These are phyloP conservation scores for Cucumis sativus DNA, from an alignment of 306 rosid species.

Conservation along the genomic window Cucumber_9930_V3 NC_026657.2:31980001-31980500, in stretches of 20 bases:
- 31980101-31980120: constrained; percentile 20
- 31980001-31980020: constrained; percentile 21
- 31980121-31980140: constrained; percentile 24
- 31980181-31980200: constrained; percentile 51
- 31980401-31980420: neutral
- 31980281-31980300: constrained; percentile 53
- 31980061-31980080: constrained; percentile 18
- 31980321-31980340: constrained; percentile 63
- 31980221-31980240: constrained; percentile 56
- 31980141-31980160: constrained; percentile 24
- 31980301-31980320: constrained; percentile 68
- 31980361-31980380: neutral
- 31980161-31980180: constrained; percentile 37
- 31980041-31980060: constrained; percentile 15
- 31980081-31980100: constrained; percentile 23
- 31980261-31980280: constrained; percentile 51
- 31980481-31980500: neutral
- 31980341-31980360: constrained; percentile 30
- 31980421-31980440: neutral
- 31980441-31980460: neutral
- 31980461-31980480: neutral
- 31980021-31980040: constrained; percentile 18
- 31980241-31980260: constrained; percentile 47
- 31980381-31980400: neutral
- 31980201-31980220: constrained; percentile 40